These are phyloP conservation scores for Xylariaceae sp. DNA, from an alignment of 2,329 filamentous ascomycete species.

Conservation along the genomic window DNA sequence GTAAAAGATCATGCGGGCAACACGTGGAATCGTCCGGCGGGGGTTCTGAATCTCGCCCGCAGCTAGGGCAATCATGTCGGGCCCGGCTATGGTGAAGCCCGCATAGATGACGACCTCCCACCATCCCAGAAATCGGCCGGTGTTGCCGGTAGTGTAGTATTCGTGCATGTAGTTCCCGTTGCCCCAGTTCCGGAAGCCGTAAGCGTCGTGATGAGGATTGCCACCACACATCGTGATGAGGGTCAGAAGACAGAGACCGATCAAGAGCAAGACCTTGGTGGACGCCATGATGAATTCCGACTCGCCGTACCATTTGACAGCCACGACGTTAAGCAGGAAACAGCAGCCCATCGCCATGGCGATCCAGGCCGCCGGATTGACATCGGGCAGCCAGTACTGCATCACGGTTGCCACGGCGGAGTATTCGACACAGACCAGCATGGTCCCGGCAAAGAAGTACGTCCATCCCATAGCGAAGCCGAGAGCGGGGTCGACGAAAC, in stretches of 20 bases:
- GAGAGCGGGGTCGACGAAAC: conserved; percentile 53
- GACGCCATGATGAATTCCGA: conserved; percentile 54
- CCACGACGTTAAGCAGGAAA: conserved; percentile 42
- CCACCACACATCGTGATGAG: conserved; percentile 61
- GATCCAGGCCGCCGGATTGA: conserved; percentile 46
- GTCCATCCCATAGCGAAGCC: conserved; percentile 46
- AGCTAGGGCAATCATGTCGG: conserved; percentile 48
- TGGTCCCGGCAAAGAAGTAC: conserved; percentile 44
- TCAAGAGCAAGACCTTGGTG: conserved; percentile 40
- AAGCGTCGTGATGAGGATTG: conserved; percentile 52
- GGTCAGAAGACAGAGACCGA: conserved; percentile 56
- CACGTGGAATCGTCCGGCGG: conserved; percentile 51
- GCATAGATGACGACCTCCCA: conserved; percentile 48
- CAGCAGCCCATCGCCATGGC: conserved; percentile 42
- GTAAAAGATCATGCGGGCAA: conserved; percentile 61
- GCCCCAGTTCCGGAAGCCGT: conserved; percentile 49
- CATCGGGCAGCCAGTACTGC: conserved; percentile 37
- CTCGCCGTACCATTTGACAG: conserved; percentile 41
- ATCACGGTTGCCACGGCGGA: conserved; percentile 41
- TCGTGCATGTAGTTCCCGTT: conserved; percentile 10
- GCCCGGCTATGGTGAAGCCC: conserved; percentile 54
- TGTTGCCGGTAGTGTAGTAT: conserved; percentile 31
- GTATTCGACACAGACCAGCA: conserved; percentile 42
- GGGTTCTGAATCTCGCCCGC: conserved; percentile 49
- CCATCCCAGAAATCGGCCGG: conserved; percentile 55